Percentiles rank a stretch among this genome's conserved stretches.
These are phyloP conservation scores for Vitis labrusca DNA, from an alignment of 164 flowering plant species.

Conservation along the genomic window DNA sequence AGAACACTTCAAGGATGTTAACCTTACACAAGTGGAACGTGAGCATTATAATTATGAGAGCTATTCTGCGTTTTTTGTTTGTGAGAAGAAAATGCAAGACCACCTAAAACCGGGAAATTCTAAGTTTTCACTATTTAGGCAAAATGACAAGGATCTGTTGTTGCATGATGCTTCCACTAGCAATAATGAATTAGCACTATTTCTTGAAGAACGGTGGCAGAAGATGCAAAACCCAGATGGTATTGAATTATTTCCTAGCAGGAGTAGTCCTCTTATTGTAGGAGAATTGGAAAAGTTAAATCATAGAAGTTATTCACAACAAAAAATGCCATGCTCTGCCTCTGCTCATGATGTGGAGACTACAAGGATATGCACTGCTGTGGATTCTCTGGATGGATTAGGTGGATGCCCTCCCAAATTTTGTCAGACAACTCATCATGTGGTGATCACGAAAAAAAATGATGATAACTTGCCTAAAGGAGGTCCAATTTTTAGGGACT, in stretches of 20 bases:
- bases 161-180: slow-evolving; percentile 26
- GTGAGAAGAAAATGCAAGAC: slow-evolving; percentile 18
- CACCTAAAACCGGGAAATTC: slow-evolving; percentile 6
- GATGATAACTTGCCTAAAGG: slow-evolving; percentile 35
- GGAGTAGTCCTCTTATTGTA: slow-evolving; percentile 11
- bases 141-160: slow-evolving; percentile 14
- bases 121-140: slow-evolving; percentile 16
- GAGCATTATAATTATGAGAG: slow-evolving; percentile 11
- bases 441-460: slow-evolving; percentile 37
- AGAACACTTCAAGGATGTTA: slow-evolving; percentile 13
- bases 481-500: slow-evolving; percentile 28
- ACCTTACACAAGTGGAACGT: slow-evolving; percentile 10
- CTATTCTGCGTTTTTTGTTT: slow-evolving; percentile 19
- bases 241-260: slow-evolving; percentile 15
- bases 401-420: slow-evolving; percentile 34
- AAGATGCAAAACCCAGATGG: slow-evolving; percentile 20
- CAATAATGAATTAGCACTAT: slow-evolving; percentile 17
- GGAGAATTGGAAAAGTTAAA: slow-evolving; percentile 15
- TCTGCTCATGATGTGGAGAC: slow-evolving; percentile 36
- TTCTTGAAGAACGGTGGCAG: slow-evolving; percentile 20
- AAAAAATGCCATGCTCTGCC: slow-evolving; percentile 20
- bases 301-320: slow-evolving; percentile 16
- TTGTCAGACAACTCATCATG: slow-evolving; percentile 50
- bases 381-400: slow-evolving; percentile 35
- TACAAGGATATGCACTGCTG: slow-evolving; percentile 38